Evolutionary conservation across 1,284 basidiomycete genomes (phyloP), one percentile per base, ranked within the genome.

Genomic region (Leccinum subatratum): DNA sequence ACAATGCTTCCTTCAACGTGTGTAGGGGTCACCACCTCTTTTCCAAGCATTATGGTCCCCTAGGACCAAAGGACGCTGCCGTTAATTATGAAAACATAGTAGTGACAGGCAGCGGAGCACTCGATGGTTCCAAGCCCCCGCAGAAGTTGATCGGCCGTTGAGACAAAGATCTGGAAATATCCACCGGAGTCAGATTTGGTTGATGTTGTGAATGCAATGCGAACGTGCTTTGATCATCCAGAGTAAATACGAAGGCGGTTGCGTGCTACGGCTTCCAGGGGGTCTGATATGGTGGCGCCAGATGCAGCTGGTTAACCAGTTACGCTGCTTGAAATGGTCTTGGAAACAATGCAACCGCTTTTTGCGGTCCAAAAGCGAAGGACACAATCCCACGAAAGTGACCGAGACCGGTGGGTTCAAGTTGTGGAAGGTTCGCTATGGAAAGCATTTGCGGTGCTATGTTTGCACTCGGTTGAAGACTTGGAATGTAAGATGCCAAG

Each of bases 1-100:
- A 66, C 90, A 65, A 96, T 83, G 62, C 91, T 82, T 71, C 94
- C 91, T 74, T 96, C 94, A 68, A 96, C 87, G 77, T 92, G 90
- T 8, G 88, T 85, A n/a, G 94, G 90, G 2, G 93, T 93, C 68
- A 93, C 88, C n/a, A 84, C 81, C 76, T 93, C 88, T 64, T 83
- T 80, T 16, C 86, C 83, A n/a, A n/a, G n/a, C n/a, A n/a, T n/a
- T n/a, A n/a, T n/a, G n/a, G n/a, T n/a, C n/a, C n/a, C n/a, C n/a
- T n/a, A n/a, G n/a, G n/a, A n/a, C n/a, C n/a, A n/a, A n/a, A n/a
- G n/a, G n/a, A n/a, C n/a, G n/a, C n/a, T n/a, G n/a, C n/a, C n/a
- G n/a, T n/a, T n/a, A n/a, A n/a, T n/a, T n/a, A 70, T 86, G 89
- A 63, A 74, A 63, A 76, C 77, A 60, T 73, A n/a, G n/a, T n/a